phyloP scores from a whole-genome alignment of 495 filamentous ascomycete species.

The Xylaria telfairii region DNA sequence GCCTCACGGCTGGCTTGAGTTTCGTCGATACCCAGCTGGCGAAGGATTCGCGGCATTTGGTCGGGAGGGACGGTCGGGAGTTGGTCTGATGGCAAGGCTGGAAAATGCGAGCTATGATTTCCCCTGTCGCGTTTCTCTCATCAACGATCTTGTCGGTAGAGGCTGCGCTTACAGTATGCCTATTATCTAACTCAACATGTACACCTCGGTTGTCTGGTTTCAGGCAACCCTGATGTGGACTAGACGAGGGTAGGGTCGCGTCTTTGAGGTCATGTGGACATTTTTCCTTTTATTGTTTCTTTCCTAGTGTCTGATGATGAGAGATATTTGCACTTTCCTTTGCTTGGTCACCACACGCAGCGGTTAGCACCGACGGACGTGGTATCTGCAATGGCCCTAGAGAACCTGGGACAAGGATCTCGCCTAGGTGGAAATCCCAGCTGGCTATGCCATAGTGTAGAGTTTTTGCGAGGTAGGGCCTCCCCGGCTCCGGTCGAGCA shows the following conservation, averaged over 20 bases:
- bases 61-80: constrained; percentile 34
- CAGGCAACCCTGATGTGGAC: constrained; percentile 34
- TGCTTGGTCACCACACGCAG: constrained; percentile 32
- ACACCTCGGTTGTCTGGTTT: constrained; percentile 33
- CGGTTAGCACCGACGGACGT: constrained; percentile 12
- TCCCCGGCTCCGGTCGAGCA: constrained; percentile 19
- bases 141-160: constrained; percentile 33
- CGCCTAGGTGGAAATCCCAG: constrained; percentile 18
- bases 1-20: constrained; percentile 34
- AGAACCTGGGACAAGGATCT: constrained; percentile 20
- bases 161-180: constrained; percentile 37
- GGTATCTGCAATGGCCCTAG: constrained; percentile 23
- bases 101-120: constrained; percentile 39
- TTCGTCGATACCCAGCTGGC: constrained; percentile 40
- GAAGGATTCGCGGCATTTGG: constrained; percentile 38
- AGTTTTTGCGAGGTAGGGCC: constrained; percentile 21
- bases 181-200: constrained; percentile 36
- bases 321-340: constrained; percentile 43
- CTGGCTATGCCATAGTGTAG: constrained; percentile 20
- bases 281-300: constrained; percentile 42
- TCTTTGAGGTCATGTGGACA: constrained; percentile 39
- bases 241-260: constrained; percentile 33
- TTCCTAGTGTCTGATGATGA: constrained; percentile 41
- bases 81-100: constrained; percentile 37
- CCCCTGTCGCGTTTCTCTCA: constrained; percentile 35